Evolutionary conservation across 2,329 filamentous ascomycete species (phyloP).

Genomic region (Ascochyta lentis): DNA sequence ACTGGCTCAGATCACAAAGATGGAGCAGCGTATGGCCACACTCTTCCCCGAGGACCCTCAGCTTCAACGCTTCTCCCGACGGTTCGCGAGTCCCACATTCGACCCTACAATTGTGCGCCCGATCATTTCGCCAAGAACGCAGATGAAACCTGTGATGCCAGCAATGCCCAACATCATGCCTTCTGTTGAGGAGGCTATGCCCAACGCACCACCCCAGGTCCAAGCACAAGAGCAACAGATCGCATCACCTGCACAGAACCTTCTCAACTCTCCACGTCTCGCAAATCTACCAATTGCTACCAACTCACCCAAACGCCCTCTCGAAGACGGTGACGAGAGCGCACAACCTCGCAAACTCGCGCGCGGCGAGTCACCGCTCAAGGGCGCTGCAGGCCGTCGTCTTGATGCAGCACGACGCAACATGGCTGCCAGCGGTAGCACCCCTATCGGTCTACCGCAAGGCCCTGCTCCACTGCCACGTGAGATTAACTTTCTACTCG

Average conservation of each 20-base stretch:
- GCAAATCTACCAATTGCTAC: slow-evolving; percentile 30
- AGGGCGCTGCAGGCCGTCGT: slow-evolving; percentile 84
- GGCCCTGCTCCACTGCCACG: slow-evolving; percentile 74
- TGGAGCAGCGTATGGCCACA: slow-evolving; percentile 91
- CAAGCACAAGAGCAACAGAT: slow-evolving; percentile 31
- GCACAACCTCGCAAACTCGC: slow-evolving; percentile 85
- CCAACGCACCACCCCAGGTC: slow-evolving; percentile 24
- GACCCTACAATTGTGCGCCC: slow-evolving; percentile 82
- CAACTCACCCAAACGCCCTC: slow-evolving; percentile 56
- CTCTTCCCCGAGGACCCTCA: slow-evolving; percentile 89
- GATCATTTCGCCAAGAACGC: slow-evolving; percentile 80
- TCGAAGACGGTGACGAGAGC: slow-evolving; percentile 70
- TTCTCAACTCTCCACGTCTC: slow-evolving; percentile 41
- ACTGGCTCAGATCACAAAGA: slow-evolving; percentile 83
- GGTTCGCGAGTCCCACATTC: slow-evolving; percentile 73
- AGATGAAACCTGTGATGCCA: slow-evolving; percentile 65
- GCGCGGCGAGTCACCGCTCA: slow-evolving; percentile 90
- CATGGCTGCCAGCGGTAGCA: slow-evolving; percentile 38
- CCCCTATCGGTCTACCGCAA: slow-evolving; percentile 30
- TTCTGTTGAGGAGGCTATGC: slow-evolving; percentile 40
- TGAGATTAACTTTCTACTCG: slow-evolving; percentile 61
- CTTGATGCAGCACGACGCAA: slow-evolving; percentile 74
- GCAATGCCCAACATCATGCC: slow-evolving; percentile 52
- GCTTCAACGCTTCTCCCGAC: slow-evolving; percentile 75
- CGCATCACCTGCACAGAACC: slow-evolving; percentile 32